A percentile compares a stretch with the other conserved stretches of the same genome.
phyloP scores from a whole-genome alignment of 805 yeast genomes.

The Kodamaea kakaduensis region DNA sequence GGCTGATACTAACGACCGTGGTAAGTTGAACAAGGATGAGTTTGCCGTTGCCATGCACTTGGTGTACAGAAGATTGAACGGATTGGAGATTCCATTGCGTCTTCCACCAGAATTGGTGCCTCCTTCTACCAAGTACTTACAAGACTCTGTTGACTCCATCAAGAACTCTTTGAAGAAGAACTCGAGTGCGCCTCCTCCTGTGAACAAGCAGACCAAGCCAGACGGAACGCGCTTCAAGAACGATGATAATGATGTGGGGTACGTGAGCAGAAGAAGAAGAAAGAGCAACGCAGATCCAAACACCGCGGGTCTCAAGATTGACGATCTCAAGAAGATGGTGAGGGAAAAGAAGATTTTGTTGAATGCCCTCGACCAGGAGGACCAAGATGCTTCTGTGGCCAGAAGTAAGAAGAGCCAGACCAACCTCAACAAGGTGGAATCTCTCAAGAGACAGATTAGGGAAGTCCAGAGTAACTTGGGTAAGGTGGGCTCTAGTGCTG shows the following conservation, averaged over 20 bases:
- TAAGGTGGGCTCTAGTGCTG: slow-evolving; percentile 32
- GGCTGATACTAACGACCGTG: slow-evolving; percentile 77
- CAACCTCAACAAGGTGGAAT: slow-evolving; percentile 55
- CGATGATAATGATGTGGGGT: slow-evolving; percentile 65
- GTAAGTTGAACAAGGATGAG: slow-evolving; percentile 81
- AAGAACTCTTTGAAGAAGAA: slow-evolving; percentile 55
- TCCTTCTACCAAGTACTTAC: slow-evolving; percentile 72
- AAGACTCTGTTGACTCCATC: slow-evolving; percentile 65
- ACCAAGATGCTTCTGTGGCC: slow-evolving; percentile 37
- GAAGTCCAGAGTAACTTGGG: slow-evolving; percentile 35
- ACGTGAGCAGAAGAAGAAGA: slow-evolving; percentile 58
- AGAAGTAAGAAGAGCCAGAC: slow-evolving; percentile 34
- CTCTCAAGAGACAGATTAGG: slow-evolving; percentile 57
- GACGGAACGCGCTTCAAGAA: slow-evolving; percentile 55
- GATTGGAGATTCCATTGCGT: slow-evolving; percentile 74
- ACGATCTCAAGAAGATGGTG: slow-evolving; percentile 58
- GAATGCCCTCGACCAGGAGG: slow-evolving; percentile 69
- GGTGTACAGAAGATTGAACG: slow-evolving; percentile 85
- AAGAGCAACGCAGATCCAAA: slow-evolving; percentile 27
- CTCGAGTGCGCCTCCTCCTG: slow-evolving; percentile 15
- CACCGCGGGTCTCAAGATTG: slow-evolving; percentile 33
- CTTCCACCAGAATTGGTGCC: slow-evolving; percentile 90
- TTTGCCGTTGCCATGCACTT: slow-evolving; percentile 97
- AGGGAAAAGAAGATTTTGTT: slow-evolving; percentile 69
- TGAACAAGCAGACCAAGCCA: slow-evolving; percentile 17